phyloP scores from a whole-genome alignment of 129 eudicot genomes.

The carrot (Daucus carota) region DNA sequence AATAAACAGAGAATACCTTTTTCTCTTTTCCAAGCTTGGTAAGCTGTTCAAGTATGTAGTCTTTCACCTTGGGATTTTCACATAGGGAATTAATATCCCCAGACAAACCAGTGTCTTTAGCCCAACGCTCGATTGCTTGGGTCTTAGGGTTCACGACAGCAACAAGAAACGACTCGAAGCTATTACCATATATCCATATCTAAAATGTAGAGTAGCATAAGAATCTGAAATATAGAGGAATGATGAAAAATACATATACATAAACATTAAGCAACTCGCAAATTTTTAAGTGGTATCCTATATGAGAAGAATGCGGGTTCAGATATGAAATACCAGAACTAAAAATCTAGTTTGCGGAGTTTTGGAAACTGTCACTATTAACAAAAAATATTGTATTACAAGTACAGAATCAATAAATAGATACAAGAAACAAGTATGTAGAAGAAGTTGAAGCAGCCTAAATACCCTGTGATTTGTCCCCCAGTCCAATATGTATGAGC shows the following conservation, averaged over 20 bases:
- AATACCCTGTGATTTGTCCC: background rate
- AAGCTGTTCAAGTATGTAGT: constrained; percentile 30
- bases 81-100: constrained; percentile 30
- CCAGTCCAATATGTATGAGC: background rate
- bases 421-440: background rate
- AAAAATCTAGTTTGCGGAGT: background rate
- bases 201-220: constrained; percentile 8
- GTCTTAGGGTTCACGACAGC: constrained; percentile 31
- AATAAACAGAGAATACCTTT: constrained; percentile 15
- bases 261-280: background rate
- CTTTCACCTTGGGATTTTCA: constrained; percentile 26
- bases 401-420: background rate
- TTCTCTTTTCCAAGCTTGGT: constrained; percentile 28
- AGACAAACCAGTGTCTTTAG: constrained; percentile 21
- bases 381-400: no score
- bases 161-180: constrained; percentile 39
- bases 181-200: constrained; percentile 43
- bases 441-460: background rate
- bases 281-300: background rate
- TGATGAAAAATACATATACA: background rate
- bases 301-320: background rate
- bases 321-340: background rate
- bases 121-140: constrained; percentile 33
- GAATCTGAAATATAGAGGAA: constrained; percentile 21
- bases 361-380: background rate